Percentiles rank a stretch among this genome's conserved stretches.
Conservation (phyloP, 768 basidiomycete genomes). For the Trametes coccinea region DNA sequence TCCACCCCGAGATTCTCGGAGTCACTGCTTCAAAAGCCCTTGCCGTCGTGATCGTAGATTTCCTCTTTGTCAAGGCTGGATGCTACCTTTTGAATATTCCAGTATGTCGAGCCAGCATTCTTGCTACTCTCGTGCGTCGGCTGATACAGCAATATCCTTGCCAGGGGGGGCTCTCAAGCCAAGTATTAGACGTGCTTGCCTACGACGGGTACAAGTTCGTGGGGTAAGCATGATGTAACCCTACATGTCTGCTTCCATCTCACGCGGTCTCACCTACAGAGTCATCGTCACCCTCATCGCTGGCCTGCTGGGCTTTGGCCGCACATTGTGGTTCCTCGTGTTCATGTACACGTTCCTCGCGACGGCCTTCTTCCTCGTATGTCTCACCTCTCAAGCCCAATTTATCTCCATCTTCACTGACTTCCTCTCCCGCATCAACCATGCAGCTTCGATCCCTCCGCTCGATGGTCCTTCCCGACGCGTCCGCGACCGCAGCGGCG, state of each 20-base stretch:
- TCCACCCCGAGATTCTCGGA: slow-evolving; percentile 89
- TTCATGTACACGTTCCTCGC: slow-evolving; percentile 88
- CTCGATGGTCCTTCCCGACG: slow-evolving; percentile 87
- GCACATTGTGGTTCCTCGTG: slow-evolving; percentile 63
- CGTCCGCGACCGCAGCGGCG: slow-evolving; percentile 55
- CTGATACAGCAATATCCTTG: not conserved
- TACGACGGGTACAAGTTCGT: slow-evolving; percentile 99
- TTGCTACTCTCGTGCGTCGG: too few relatives aligned
- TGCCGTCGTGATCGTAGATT: slow-evolving; percentile 84
- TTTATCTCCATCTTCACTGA: not conserved
- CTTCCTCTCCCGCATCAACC: not conserved
- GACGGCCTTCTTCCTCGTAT: slow-evolving; percentile 90
- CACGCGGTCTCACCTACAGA: slow-evolving; percentile 39
- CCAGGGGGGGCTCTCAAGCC: slow-evolving; percentile 51
- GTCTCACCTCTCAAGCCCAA: slow-evolving; percentile 29
- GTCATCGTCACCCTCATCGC: slow-evolving; percentile 82
- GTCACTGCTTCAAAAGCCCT: slow-evolving; percentile 82
- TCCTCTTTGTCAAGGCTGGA: slow-evolving; percentile 84
- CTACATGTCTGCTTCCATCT: not conserved
- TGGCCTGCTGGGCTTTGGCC: slow-evolving; percentile 61
- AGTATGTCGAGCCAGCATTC: slow-evolving; percentile 14
- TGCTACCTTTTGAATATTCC: slow-evolving; percentile 89
- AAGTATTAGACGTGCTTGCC: slow-evolving; percentile 81
- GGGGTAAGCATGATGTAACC: slow-evolving; percentile 54
- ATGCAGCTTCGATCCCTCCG: slow-evolving; percentile 86